Evolutionary conservation across 2,329 filamentous ascomycete species (phyloP), one percentile per base, ranked within the genome.

Genomic region (Colletotrichum sp.): DNA sequence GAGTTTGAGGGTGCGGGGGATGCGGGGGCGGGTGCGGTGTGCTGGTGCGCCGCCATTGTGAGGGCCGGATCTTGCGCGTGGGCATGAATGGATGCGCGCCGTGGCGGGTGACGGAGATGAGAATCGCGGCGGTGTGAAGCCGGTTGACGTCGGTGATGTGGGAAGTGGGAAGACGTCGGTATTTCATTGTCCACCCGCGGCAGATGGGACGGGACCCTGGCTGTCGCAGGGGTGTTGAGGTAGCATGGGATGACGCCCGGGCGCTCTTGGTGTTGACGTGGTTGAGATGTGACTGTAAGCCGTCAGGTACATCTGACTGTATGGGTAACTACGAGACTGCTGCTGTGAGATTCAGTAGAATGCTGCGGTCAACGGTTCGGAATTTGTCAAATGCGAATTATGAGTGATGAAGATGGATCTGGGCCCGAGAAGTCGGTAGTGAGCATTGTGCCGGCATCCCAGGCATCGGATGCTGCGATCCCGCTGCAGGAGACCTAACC

Each of bases 71-170:
- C 44, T 21, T 52, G 44, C n/a, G n/a, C 44, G 44, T 21, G 12
- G n/a, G 44, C 44, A 52, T 21, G n/a, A n/a, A 4, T 4, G 1
- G 12, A 7, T 52, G 44, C 0, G n/a, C 12, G 44, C n/a, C n/a
- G 44, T 7, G 44, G 44, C 44, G 44, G n/a, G 10, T 21, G n/a
- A 0, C 0, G 0, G 0, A 13, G 0, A 52, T 21, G n/a, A 52
- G 44, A 21, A 52, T 21, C 0, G 44, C 44, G 44, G n/a, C 44
- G 44, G 44, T 52, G 44, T 52, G 44, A 52, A 52, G 44, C 44
- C 44, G 44, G 44, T 52, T 52, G 44, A 21, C n/a, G 44, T 21
- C 44, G 44, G n/a, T 52, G 44, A 52, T 21, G 44, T 52, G 44
- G 44, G 44, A 52, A 21, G 44, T 52, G 44, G 44, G 44, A 21